Base-by-base conservation (phyloP, 768 basidiomycete species). In the Rhodosporidiobolus odoratus region DNA sequence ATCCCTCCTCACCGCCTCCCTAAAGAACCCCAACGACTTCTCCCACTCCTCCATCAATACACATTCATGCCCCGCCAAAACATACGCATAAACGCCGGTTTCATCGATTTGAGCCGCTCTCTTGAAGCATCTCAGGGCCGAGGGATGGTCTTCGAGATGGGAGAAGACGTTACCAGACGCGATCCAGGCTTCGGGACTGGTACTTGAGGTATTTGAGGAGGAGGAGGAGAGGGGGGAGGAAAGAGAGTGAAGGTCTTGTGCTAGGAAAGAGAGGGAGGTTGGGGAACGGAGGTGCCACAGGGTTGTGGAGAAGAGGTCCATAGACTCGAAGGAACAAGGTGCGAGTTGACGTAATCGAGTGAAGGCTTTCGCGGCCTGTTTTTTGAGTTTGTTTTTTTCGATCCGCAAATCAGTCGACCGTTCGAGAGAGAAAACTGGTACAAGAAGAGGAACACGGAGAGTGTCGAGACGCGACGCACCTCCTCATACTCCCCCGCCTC, bases 271-370 rank as follows among this genome's bases (percentile, higher is more conserved):
- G 68, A 99, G 84, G 74, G 89, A 86, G 62, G 92, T 87, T 73
- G 86, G 86, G 74, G 87, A 85, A 78, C 90, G 89, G 58, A 96
- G 82, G 80, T 98, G 95, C 95, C 95, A 99, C 54, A 98, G 82
- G 43, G 95, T 84, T 35, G 96, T 96, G 56, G 94, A 96, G 81
- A 92, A 96, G 50, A 93, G 86, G 80, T 98, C 94, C 91, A 96
- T 93, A 79, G 92, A 90, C 83, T 86, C 86, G 67, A 94, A 79
- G 32, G 91, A 86, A 82, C 91, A 89, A n/a, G 94, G 94, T 73
- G 97, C 89, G 69, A 90, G 82, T n/a, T 82, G 82, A 52, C 93
- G 85, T 60, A 91, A 86, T 25, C 87, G 85, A 74, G 86, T 85
- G 83, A 94, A 98, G 30, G 90, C 90, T 76, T 91, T 86, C 78